Evolutionary conservation across 345 rosid species (phyloP).

Genomic region (Camelina neglecta): DNA sequence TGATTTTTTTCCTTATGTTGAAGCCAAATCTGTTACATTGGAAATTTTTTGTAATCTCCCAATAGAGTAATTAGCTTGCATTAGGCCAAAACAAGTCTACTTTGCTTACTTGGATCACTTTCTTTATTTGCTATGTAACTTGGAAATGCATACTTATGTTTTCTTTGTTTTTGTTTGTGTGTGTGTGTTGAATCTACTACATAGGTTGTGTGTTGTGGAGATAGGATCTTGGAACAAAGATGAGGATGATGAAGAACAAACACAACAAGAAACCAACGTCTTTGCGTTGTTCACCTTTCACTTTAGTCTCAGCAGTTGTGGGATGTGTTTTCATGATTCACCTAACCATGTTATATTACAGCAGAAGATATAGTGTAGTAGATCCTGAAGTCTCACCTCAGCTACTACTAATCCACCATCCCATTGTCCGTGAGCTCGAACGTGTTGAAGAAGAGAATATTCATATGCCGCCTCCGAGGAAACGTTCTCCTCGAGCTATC

Average conservation of each 20-base stretch:
- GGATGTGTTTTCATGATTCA: slow-evolving; percentile 77
- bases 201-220: slow-evolving; percentile 39
- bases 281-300: slow-evolving; percentile 59
- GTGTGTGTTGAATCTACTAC: slow-evolving; percentile 2
- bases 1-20: slow-evolving; percentile 22
- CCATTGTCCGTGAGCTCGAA: slow-evolving; percentile 69
- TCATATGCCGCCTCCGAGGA: slow-evolving; percentile 89
- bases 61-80: slow-evolving; percentile 17
- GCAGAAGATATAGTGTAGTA: slow-evolving; percentile 46
- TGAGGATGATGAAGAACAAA: slow-evolving; percentile 61
- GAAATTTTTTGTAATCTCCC: background rate
- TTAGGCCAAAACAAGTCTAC: background rate
- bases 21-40: slow-evolving; percentile 17
- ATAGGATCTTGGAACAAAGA: slow-evolving; percentile 53
- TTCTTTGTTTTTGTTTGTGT: background rate
- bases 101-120: slow-evolving; percentile 7
- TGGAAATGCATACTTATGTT: background rate
- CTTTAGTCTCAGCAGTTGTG: slow-evolving; percentile 62
- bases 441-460: slow-evolving; percentile 84
- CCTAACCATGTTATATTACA: slow-evolving; percentile 54
- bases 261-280: slow-evolving; percentile 73
- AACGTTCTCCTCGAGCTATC: slow-evolving; percentile 86
- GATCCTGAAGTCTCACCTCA: slow-evolving; percentile 47
- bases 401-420: slow-evolving; percentile 53
- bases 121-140: slow-evolving; percentile 14